Evolutionary conservation across 2,329 filamentous ascomycete genomes (phyloP), one percentile per base, ranked within the genome.

Genomic region (Aspergillus japonicus): DNA sequence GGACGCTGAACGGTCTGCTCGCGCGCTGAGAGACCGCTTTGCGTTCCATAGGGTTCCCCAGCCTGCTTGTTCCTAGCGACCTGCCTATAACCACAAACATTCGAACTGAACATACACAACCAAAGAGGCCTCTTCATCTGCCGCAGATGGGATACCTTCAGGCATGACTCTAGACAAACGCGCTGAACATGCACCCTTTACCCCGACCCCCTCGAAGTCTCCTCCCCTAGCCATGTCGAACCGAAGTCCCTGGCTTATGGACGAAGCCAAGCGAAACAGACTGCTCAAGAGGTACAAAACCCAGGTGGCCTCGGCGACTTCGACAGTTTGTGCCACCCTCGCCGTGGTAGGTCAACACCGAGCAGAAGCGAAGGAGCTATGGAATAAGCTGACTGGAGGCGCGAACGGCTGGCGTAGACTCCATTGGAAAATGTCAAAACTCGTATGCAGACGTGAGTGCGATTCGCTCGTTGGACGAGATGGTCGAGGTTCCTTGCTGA

Each of bases 21-120:
- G 71, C 68, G 69, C 62, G 67, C 61, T 77, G 79, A 80, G 79
- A 80, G 78, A 75, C 77, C 76, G 76, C 74, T 79, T 80, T 79
- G 79, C 79, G 78, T 81, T 81, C 78, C 78, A 80, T 80, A 74
- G 75, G 78, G 74, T 77, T 77, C 77, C 75, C 74, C 76, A 77
- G 75, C 76, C 75, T 75, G 69, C 64, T 60, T 58, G 51, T 47
- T 50, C 55, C 59, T 53, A 23, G 56, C 56, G 48, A 50, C 50
- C 50, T 24, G 35, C 47, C 48, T 39, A 42, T 24, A 57, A 35
- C 33, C 50, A 19, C 42, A 50, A 53, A 61, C 54, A 63, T 63
- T 61, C 58, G 61, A 52, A 19, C 39, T 44, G 59, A 24, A 63
- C 31, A 35, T 63, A 61, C 54, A 53, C 54, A 49, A 58, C n/a